A percentile compares a stretch with the other conserved stretches of the same genome.
phyloP scores from a whole-genome alignment of 495 filamentous ascomycete species.

The Patellaria atrata region DNA sequence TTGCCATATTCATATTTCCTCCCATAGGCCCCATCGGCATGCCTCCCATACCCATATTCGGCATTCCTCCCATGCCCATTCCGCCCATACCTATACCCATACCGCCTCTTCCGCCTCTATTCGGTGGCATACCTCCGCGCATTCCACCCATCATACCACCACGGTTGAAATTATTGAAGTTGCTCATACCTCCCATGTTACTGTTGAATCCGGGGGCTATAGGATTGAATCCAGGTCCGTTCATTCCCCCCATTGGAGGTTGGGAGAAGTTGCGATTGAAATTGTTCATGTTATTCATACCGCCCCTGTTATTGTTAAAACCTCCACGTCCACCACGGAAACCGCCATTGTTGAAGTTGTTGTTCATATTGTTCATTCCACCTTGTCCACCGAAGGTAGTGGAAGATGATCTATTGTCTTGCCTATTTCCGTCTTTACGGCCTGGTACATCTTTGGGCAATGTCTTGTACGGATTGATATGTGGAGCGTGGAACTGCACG shows the following conservation, averaged over 20 bases:
- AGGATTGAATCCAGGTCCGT: constrained; percentile 30
- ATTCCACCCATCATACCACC: constrained; percentile 30
- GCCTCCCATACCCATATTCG: constrained; percentile 23
- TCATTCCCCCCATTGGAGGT: constrained; percentile 10
- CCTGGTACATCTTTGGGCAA: constrained; percentile 79
- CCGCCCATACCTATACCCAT: constrained; percentile 26
- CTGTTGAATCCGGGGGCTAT: constrained; percentile 53
- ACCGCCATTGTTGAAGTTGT: constrained; percentile 24
- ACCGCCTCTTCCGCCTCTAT: constrained; percentile 18
- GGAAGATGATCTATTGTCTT: constrained; percentile 18
- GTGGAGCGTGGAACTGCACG: constrained; percentile 61
- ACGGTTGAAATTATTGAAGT: constrained; percentile 36
- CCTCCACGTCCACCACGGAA: constrained; percentile 22
- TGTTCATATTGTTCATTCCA: constrained; percentile 25
- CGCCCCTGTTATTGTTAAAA: constrained; percentile 21
- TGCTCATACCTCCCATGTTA: constrained; percentile 42
- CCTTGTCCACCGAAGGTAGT: constrained; percentile 31
- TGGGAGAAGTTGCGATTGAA: constrained; percentile 23
- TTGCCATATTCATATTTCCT: constrained; percentile 39
- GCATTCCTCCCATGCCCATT: constrained; percentile 43
- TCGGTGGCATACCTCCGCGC: constrained; percentile 19
- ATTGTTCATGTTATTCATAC: constrained; percentile 26
- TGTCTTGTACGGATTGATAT: constrained; percentile 76
- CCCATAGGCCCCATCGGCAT: constrained; percentile 29
- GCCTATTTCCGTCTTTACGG: constrained; percentile 48